Evolutionary conservation across 441 rosid genomes (phyloP), one percentile per base, ranked within the genome.

Genomic region (Gossypium davidsonii): DNA sequence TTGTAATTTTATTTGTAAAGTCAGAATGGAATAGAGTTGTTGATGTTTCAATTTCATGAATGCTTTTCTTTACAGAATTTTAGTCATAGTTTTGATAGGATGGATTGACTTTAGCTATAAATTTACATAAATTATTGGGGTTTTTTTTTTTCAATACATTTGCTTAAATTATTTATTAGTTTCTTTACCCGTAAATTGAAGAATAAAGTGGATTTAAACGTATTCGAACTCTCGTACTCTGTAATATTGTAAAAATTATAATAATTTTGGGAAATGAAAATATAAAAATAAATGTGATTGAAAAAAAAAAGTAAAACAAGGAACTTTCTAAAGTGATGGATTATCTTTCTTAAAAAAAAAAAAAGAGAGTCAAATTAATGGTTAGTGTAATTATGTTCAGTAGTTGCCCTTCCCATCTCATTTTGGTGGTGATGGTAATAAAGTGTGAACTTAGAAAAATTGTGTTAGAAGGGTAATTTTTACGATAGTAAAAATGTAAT

Each of bases 171-270:
- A 0, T 28, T 28, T 28, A 28, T 28, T 28, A 28, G 0, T 28
- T 28, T 28, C 5, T 28, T 28, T 0, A 28, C 1, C 31, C 0
- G 5, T 26, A 26, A 26, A 3, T 28, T 4, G 0, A 28, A 26
- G 28, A 26, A 26, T 26, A 26, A 26, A 26, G 28, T 26, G 1
- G 1, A 31, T 31, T 31, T 31, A 0, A 31, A 31, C 1, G 6
- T 0, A 6, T 0, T 31, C 0, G 34, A 31, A 31, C 0, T 31
- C 6, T 0, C 0, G 0, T 31, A 1, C 1, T 12, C 3, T 12
- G 3, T 46, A 46, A 46, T 12, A 46, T 46, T 46, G 12, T 46
- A 46, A 3, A 31, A 4, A 4, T 4, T 31, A 31, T 31, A 31
- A 31, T 31, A 31, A 31, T 31, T 31, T 4, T 31, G 34, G 4